These are phyloP conservation scores for Diplotaxis tenuifolia DNA, from an alignment of 345 rosid species.

Conservation along the genomic window DNA sequence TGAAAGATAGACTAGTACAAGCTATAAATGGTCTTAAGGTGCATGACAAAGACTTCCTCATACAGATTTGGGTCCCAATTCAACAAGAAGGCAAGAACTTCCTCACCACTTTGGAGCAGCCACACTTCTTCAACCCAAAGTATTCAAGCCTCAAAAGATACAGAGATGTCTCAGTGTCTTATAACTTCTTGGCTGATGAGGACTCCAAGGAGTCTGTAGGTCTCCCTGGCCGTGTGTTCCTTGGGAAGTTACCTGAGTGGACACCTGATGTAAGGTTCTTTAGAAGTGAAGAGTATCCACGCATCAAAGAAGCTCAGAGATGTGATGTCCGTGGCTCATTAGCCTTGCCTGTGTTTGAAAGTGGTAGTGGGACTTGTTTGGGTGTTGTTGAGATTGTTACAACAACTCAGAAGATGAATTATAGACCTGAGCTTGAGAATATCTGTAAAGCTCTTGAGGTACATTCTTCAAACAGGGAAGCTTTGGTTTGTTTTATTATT, in stretches of 20 bases:
- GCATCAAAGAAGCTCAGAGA: constrained; percentile 56
- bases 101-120: constrained; percentile 78
- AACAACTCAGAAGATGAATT: constrained; percentile 64
- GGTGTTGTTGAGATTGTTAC: constrained; percentile 92
- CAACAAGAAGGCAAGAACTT: constrained; percentile 59
- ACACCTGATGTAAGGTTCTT: constrained; percentile 95
- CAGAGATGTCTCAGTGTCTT: constrained; percentile 63
- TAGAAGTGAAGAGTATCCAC: constrained; percentile 72
- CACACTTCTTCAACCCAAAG: constrained; percentile 55
- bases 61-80: constrained; percentile 89
- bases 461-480: background rate
- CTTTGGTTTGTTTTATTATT: constrained; percentile 15
- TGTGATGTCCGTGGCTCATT: constrained; percentile 76
- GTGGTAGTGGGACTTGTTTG: constrained; percentile 68
- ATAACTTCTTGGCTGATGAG: constrained; percentile 67
- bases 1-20: constrained; percentile 56
- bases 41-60: constrained; percentile 58
- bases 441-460: constrained; percentile 96
- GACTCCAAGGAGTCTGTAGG: constrained; percentile 68
- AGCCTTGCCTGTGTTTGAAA: constrained; percentile 88
- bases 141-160: constrained; percentile 62
- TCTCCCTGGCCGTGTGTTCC: constrained; percentile 86
- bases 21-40: constrained; percentile 57
- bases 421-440: constrained; percentile 71
- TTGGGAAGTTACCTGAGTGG: constrained; percentile 83